Evolutionary conservation across 352 stramenopile genomes (phyloP), one percentile per base, ranked within the genome.

Genomic region (Globisporangium iwayamae): DNA sequence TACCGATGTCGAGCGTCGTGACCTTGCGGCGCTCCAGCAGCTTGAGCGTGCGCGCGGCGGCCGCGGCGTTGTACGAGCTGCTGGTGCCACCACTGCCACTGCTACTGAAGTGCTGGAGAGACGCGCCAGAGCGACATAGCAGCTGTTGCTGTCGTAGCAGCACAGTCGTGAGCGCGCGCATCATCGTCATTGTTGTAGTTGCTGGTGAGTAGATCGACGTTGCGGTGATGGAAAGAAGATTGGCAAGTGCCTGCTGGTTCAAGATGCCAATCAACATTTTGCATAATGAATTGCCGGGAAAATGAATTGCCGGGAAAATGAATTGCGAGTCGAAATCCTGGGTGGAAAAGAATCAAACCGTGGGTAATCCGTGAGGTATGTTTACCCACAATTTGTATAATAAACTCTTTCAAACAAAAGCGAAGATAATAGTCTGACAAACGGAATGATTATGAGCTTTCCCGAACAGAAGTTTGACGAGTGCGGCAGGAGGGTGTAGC

Each of bases 1-100:
- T 89, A 66, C 83, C 80, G 22, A 95, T 74, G 64, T 95, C 86
- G 6, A 91, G 67, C 62, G 86, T 93, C 63, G 84, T 88, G 60
- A 95, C 83, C 73, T 95, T 95, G 65, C 84, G 81, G 3, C 86
- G 81, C 74, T 95, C 81, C 63, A 95, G 72, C 60, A 95, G 72
- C 74, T 93, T 91, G 55, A 93, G 76, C 43, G 86, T 95, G 58
- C 83, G 83, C 57, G 79, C 83, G 20, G 79, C 69, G 0, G 78
- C 62, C 54, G 69, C 69, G 2, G 78, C 67, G 54, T 92, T 86
- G 73, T 79, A 92, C 14, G 48, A 51, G 1, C 11, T 36, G 41
- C 62, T 47, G 41, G 25, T 28, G 25, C 55, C 65, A 52, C 69
- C 71, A 61, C 38, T 57, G 41, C 38, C 51, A 22, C 41, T 62